Base-by-base conservation (phyloP, 202 grass and related monocot species). In the Zoysia matrella region DNA sequence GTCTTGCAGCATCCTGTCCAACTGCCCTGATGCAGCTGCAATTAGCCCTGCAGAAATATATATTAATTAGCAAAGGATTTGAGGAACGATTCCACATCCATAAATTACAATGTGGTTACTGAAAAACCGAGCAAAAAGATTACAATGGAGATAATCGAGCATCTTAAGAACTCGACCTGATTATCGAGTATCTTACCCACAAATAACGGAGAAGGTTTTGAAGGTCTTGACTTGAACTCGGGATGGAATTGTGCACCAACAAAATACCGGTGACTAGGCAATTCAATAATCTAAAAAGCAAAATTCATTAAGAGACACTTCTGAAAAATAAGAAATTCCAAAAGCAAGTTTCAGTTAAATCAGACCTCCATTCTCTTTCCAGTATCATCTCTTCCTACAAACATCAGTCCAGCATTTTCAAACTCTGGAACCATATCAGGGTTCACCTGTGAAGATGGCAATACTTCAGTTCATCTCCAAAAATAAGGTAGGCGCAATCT, bases 221-320 rank as follows among this genome's bases (percentile, higher is more conserved):
- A 88, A 74, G 96, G 96, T 77, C 92, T 92, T 75, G 96, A 99
- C 87, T 95, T 96, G 81, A 96, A 99, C 82, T 99, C 96, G 0
- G 93, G 96, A 90, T 22, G 22, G 22, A 22, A 22, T 22, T 22
- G 22, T 22, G 22, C 22, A 22, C 22, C 22, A 22, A 22, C 22
- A 52, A 94, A 99, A 87, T 92, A 99, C 61, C 54, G 87, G 72
- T 96, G 96, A 56, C 50, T 79, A 73, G 91, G 91, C 73, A 99
- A 72, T 84, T 99, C 93, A 57, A 99, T 93, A 76, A 99, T 94
- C 96, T 99, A 83, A 57, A 92, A 70, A 64, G 57, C 71, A 57
- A 74, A 70, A 80, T 30, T 70, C 9, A 12, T 82, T 60, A 88
- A 66, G 12, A 65, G 48, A 10, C 43, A 58, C 8, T 47, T 65